Evolutionary conservation across 768 basidiomycete species (phyloP).

Genomic region (Aureoboletus auriporus): DNA sequence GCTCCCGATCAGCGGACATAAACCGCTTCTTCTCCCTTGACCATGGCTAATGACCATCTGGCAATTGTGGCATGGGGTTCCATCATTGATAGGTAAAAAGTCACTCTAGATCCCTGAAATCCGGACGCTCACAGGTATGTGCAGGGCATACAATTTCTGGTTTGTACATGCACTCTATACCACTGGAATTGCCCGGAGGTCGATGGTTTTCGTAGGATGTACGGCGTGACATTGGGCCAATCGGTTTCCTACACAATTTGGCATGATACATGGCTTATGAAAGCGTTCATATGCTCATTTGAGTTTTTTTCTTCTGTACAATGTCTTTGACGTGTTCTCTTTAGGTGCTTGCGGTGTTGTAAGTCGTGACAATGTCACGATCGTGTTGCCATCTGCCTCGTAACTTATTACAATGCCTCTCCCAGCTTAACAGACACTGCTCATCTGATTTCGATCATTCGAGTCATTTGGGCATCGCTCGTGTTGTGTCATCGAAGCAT

Average conservation of each 20-base stretch:
- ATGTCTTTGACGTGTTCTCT: not conserved
- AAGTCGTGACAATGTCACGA: not conserved
- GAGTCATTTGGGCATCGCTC: not conserved
- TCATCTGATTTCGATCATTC: constrained; percentile 2
- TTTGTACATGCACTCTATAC: constrained; percentile 1
- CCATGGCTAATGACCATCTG: not conserved
- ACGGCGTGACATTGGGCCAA: constrained; percentile 12
- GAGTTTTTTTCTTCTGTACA: not conserved
- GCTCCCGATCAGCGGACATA: too few species aligned
- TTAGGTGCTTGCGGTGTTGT: constrained; percentile 6
- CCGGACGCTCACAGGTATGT: not conserved
- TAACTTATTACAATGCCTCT: not conserved
- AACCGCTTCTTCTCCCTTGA: not conserved
- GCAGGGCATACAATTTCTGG: constrained; percentile 1
- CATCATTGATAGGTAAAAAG: constrained; percentile 3
- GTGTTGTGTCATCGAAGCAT: not conserved
- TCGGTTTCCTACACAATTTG: constrained; percentile 3
- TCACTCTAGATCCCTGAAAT: not conserved
- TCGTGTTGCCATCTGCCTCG: not conserved
- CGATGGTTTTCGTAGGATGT: constrained; percentile 3
- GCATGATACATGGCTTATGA: not conserved
- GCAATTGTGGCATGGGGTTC: not conserved
- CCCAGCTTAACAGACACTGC: constrained; percentile 5
- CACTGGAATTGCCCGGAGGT: not conserved
- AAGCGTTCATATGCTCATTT: constrained; percentile 1